Evolutionary conservation across 805 yeast genomes (phyloP).

Genomic region (Yamadazyma tumulicola): DNA sequence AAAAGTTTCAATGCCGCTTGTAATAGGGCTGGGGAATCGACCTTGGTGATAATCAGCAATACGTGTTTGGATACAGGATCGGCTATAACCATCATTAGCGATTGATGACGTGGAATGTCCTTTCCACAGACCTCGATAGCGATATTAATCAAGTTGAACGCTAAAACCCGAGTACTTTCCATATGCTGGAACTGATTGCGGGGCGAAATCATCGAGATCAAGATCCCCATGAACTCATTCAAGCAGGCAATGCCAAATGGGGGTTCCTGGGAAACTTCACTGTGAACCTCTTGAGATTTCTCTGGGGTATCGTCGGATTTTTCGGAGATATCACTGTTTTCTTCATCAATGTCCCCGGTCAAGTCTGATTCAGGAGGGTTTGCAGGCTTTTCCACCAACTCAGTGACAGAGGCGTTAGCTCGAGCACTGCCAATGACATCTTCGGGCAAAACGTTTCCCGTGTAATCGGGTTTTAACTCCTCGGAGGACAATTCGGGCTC

Average conservation of each 20-base stretch:
- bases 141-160: slow-evolving; percentile 68
- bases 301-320: slow-evolving; percentile 1
- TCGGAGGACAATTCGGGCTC: slow-evolving; percentile 41
- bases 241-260: slow-evolving; percentile 75
- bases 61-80: slow-evolving; percentile 85
- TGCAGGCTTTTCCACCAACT: slow-evolving; percentile 11
- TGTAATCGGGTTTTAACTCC: slow-evolving; percentile 47
- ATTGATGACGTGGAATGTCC: slow-evolving; percentile 54
- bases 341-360: not conserved
- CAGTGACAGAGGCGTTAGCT: slow-evolving; percentile 5
- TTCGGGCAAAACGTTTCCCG: slow-evolving; percentile 49
- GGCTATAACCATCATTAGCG: slow-evolving; percentile 63
- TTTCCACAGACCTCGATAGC: slow-evolving; percentile 81
- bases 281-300: not conserved
- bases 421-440: slow-evolving; percentile 56
- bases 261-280: slow-evolving; percentile 17
- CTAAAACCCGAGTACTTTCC: slow-evolving; percentile 81
- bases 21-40: slow-evolving; percentile 68
- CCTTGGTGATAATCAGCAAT: slow-evolving; percentile 70
- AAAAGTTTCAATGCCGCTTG: slow-evolving; percentile 75
- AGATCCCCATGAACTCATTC: slow-evolving; percentile 69
- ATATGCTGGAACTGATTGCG: slow-evolving; percentile 80
- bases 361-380: slow-evolving; percentile 3
- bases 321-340: not conserved
- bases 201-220: slow-evolving; percentile 79